Conservation (phyloP, 2,329 filamentous ascomycete species). For the Claviceps sp. region DNA sequence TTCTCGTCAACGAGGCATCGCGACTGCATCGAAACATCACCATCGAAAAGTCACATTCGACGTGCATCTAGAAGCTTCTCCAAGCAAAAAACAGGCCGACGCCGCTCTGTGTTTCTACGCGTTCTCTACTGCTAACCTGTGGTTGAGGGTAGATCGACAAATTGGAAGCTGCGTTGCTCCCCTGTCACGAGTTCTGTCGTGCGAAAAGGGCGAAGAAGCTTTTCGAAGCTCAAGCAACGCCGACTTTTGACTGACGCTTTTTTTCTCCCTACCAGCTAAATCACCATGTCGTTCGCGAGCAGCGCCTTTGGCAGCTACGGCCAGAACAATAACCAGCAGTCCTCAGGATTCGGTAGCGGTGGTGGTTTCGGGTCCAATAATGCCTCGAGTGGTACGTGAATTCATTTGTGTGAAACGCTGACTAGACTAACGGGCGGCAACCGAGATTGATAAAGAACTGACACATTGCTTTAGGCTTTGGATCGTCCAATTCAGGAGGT, state of each 20-base stretch:
- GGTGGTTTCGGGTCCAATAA: conserved; percentile 40
- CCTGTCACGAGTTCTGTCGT: background rate
- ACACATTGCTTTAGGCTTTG: conserved; percentile 17
- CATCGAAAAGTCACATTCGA: background rate
- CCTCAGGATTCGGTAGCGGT: conserved; percentile 42
- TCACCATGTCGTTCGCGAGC: conserved; percentile 42
- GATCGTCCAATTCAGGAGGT: conserved; percentile 18
- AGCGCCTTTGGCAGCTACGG: conserved; percentile 45
- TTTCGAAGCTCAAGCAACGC: background rate
- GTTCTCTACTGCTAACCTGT: background rate
- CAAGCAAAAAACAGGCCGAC: background rate
- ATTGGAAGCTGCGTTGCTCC: background rate
- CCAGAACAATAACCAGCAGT: conserved; percentile 28
- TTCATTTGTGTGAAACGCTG: background rate
- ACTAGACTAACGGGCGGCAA: conserved; percentile 5
- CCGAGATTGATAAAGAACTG: conserved; percentile 11
- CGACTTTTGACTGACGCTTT: background rate
- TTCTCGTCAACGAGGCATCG: conserved; percentile 1
- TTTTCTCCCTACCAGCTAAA: conserved; percentile 6
- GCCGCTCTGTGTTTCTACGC: background rate
- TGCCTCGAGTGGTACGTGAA: conserved; percentile 38
- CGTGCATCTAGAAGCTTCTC: background rate
- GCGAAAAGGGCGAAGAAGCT: background rate
- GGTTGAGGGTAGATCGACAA: background rate
- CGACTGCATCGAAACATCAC: background rate